Evolutionary conservation across 148 eudicot genomes (phyloP).

Genomic region (Cornus controversa): DNA sequence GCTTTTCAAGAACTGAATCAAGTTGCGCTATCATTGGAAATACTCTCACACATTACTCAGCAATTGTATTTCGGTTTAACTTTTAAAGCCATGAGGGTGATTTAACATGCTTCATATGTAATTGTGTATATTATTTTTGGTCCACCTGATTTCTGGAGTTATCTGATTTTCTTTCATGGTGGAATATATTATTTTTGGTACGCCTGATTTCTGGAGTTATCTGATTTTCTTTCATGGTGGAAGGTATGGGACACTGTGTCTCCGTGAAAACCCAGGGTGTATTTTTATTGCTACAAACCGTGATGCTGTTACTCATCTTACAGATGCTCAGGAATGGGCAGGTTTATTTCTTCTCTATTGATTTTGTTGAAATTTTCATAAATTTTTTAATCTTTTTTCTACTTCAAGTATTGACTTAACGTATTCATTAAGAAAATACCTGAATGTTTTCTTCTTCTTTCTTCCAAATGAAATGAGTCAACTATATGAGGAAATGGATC

Average conservation of each 20-base stretch:
- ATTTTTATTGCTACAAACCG: constrained; percentile 96
- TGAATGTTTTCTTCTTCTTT: too few relatives aligned
- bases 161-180: constrained; percentile 5
- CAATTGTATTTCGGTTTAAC: not conserved
- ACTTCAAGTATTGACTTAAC: not conserved
- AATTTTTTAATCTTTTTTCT: not conserved
- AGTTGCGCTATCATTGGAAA: not conserved
- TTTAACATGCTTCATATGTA: not conserved
- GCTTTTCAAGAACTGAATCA: not conserved
- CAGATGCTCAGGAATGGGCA: constrained; percentile 99
- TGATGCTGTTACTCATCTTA: constrained; percentile 96
- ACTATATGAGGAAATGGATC: not conserved
- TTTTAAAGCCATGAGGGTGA: not conserved
- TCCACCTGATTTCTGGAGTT: not conserved
- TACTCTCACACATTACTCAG: not conserved
- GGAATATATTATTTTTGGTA: not conserved
- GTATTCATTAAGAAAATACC: not conserved
- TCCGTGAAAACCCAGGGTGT: constrained; percentile 94
- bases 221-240: constrained; percentile 15
- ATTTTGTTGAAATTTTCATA: not conserved
- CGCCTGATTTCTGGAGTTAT: constrained; percentile 1
- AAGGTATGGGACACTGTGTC: constrained; percentile 94
- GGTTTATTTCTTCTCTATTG: constrained; percentile 38
- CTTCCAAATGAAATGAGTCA: not conserved
- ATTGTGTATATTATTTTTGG: not conserved